These are phyloP conservation scores for Aspergillus sergii DNA, from an alignment of 2,329 filamentous ascomycete genomes.

Conservation along the genomic window DNA sequence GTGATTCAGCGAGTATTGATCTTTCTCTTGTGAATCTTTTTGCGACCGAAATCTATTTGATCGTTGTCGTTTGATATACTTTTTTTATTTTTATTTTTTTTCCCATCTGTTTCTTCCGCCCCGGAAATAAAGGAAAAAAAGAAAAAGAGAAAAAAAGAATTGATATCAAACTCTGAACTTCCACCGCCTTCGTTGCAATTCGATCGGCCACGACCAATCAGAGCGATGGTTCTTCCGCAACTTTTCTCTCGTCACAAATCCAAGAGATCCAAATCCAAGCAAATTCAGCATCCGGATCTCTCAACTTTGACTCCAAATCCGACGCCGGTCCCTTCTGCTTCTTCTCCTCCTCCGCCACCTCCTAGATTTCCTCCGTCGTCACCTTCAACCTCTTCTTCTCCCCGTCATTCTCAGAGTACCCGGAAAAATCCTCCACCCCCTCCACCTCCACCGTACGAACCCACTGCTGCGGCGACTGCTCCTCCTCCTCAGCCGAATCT, in stretches of 20 bases:
- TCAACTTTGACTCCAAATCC: conserved; percentile 7
- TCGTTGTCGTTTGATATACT: background rate
- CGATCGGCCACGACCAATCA: conserved; percentile 32
- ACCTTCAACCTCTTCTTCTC: conserved; percentile 10
- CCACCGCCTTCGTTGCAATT: conserved; percentile 46
- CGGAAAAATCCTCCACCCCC: conserved; percentile 4
- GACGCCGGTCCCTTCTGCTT: conserved; percentile 11
- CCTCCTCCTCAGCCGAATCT: conserved; percentile 8
- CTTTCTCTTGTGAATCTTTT: background rate
- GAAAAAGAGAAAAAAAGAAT: conserved; percentile 7
- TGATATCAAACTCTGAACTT: conserved; percentile 23
- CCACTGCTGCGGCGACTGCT: conserved; percentile 10
- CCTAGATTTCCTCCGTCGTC: conserved; percentile 8
- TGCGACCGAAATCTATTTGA: background rate
- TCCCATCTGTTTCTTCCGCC: conserved; percentile 7
- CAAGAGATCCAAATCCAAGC: conserved; percentile 26
- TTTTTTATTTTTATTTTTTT: conserved; percentile 10
- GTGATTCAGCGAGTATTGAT: background rate
- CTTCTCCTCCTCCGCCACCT: conserved; percentile 6
- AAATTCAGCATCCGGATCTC: conserved; percentile 6
- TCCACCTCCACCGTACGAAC: conserved; percentile 12
- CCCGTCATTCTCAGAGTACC: conserved; percentile 7
- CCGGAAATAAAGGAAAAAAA: background rate
- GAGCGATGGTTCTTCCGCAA: conserved; percentile 40
- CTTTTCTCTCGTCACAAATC: conserved; percentile 41